Percentiles rank a stretch among this genome's conserved stretches.
Conservation (phyloP, 768 basidiomycete genomes). For the Boletus rufocinnamomeus region DNA sequence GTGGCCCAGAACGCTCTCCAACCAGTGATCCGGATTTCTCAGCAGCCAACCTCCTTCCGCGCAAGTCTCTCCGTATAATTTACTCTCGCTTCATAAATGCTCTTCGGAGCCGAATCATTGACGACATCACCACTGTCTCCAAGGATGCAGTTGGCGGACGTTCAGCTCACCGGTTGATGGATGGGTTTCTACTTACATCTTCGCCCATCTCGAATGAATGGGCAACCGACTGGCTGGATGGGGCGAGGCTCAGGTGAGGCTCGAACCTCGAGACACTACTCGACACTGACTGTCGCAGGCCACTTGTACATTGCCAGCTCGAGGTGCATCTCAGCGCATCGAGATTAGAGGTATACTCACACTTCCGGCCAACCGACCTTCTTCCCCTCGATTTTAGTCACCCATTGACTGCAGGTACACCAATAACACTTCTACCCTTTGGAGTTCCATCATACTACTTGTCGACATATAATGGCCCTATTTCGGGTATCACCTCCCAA, state of each 20-base stretch:
- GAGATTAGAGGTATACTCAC: slow-evolving; percentile 66
- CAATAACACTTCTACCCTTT: slow-evolving; percentile 69
- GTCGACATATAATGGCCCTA: slow-evolving; percentile 68
- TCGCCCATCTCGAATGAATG: slow-evolving; percentile 52
- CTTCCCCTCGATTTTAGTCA: slow-evolving; percentile 46
- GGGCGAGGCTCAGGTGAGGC: slow-evolving; percentile 47
- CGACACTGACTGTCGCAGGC: slow-evolving; percentile 39
- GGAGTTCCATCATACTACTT: slow-evolving; percentile 75
- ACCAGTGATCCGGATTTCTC: slow-evolving; percentile 29
- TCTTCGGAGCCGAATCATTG: slow-evolving; percentile 51
- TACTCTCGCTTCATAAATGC: slow-evolving; percentile 59
- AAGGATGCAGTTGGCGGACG: slow-evolving; percentile 32
- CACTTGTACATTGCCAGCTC: slow-evolving; percentile 61
- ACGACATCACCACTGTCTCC: slow-evolving; percentile 54
- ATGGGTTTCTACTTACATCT: slow-evolving; percentile 64
- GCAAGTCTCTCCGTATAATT: slow-evolving; percentile 43
- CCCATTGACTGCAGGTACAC: slow-evolving; percentile 58
- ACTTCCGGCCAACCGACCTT: slow-evolving; percentile 58
- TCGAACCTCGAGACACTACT: slow-evolving; percentile 1
- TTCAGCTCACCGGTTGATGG: slow-evolving; percentile 51
- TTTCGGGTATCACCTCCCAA: slow-evolving; percentile 57
- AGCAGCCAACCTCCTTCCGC: slow-evolving; percentile 45
- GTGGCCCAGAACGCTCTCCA: slow-evolving; percentile 21
- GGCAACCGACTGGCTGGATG: slow-evolving; percentile 65
- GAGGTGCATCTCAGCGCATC: slow-evolving; percentile 50